Conservation (phyloP, 495 filamentous ascomycete genomes). For the Mytilinidion resinicola region DNA sequence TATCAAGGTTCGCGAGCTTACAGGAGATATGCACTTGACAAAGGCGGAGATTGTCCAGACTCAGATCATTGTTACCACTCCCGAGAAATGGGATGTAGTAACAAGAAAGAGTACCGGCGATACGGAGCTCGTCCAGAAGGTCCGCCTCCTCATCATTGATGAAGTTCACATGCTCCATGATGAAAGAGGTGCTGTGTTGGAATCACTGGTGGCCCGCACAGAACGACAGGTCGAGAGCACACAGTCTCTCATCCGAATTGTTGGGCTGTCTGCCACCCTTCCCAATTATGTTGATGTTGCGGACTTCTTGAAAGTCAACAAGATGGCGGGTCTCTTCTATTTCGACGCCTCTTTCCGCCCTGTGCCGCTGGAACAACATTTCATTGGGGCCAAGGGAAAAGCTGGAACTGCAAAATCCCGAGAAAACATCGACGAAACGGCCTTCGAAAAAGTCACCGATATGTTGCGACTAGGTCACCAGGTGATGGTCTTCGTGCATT, state of each 20-base stretch:
- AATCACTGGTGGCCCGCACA: slow-evolving; percentile 89
- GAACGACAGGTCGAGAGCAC: slow-evolving; percentile 97
- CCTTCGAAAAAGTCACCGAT: slow-evolving; percentile 90
- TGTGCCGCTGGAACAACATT: slow-evolving; percentile 95
- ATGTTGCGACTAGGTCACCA: slow-evolving; percentile 88
- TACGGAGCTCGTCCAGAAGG: slow-evolving; percentile 95
- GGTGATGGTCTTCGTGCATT: slow-evolving; percentile 98
- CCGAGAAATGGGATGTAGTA: slow-evolving; percentile 99
- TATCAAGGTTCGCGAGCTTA: slow-evolving; percentile 82
- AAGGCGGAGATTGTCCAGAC: slow-evolving; percentile 93
- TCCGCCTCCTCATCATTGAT: slow-evolving; percentile 92
- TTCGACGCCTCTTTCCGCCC: slow-evolving; percentile 95
- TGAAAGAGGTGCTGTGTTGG: slow-evolving; percentile 89
- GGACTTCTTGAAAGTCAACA: slow-evolving; percentile 94
- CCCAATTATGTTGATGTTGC: slow-evolving; percentile 96
- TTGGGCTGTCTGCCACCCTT: slow-evolving; percentile 89
- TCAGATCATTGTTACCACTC: slow-evolving; percentile 97
- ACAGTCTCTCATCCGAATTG: slow-evolving; percentile 90
- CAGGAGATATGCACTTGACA: slow-evolving; percentile 97
- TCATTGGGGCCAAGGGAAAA: slow-evolving; percentile 93
- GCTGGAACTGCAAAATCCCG: slow-evolving; percentile 66
- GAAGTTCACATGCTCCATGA: slow-evolving; percentile 99
- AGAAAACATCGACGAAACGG: slow-evolving; percentile 78
- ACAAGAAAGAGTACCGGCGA: slow-evolving; percentile 95
- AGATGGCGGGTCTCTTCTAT: slow-evolving; percentile 88